phyloP scores from a whole-genome alignment of 2,329 filamentous ascomycete species.

The Pseudogymnoascus sp. region DNA sequence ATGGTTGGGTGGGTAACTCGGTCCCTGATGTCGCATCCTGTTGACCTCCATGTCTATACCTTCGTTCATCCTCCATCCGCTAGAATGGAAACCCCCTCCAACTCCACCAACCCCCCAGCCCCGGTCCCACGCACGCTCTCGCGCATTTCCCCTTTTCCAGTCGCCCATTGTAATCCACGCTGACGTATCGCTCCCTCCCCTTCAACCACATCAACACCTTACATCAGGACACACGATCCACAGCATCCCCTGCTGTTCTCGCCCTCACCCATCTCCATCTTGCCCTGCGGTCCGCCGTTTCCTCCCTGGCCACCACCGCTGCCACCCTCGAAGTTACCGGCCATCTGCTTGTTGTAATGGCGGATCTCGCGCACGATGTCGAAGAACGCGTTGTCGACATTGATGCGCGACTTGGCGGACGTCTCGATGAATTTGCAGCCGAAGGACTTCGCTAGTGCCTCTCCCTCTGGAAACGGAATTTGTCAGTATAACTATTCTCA shows the following conservation, averaged over 20 bases:
- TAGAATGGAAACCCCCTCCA: conserved; percentile 1
- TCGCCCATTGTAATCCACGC: neutral
- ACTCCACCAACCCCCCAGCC: neutral
- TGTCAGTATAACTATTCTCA: conserved; percentile 15
- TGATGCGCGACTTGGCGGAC: conserved; percentile 94
- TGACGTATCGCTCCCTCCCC: neutral
- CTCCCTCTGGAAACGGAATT: conserved; percentile 63
- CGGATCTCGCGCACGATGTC: conserved; percentile 97
- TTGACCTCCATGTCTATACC: conserved; percentile 10
- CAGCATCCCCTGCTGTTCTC: conserved; percentile 68
- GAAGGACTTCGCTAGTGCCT: conserved; percentile 77
- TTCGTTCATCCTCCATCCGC: neutral
- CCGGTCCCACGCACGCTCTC: neutral
- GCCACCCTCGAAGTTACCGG: conserved; percentile 70
- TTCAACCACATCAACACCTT: conserved; percentile 32
- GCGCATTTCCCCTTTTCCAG: neutral
- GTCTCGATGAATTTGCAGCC: conserved; percentile 99
- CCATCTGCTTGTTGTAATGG: conserved; percentile 98
- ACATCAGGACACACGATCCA: conserved; percentile 83
- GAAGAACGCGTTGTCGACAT: conserved; percentile 98
- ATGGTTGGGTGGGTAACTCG: neutral
- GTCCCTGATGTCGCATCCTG: neutral
- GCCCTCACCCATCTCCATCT: conserved; percentile 73
- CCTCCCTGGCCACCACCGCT: conserved; percentile 55
- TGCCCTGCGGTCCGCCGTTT: conserved; percentile 55